These are phyloP conservation scores for Penicillium palitans DNA, from an alignment of 2,329 filamentous ascomycete genomes.

Conservation along the genomic window DNA sequence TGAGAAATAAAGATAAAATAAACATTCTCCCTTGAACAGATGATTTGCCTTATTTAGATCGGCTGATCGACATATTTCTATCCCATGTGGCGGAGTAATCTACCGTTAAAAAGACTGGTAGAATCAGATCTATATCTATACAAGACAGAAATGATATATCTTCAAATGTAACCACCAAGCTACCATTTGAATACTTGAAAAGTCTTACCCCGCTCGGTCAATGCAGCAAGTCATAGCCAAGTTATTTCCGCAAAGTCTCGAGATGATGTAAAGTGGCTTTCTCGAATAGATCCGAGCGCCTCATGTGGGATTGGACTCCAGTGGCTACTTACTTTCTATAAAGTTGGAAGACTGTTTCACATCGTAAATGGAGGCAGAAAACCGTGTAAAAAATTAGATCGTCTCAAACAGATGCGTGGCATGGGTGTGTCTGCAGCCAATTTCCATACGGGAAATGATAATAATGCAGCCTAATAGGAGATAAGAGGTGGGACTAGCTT, in stretches of 20 bases:
- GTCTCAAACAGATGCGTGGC: neutral
- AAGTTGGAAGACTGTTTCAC: neutral
- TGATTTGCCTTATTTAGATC: neutral
- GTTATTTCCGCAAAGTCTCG: neutral
- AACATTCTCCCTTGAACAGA: neutral
- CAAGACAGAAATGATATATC: neutral
- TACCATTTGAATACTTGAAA: neutral
- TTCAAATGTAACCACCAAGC: neutral
- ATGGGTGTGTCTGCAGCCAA: neutral
- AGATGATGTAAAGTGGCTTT: slow-evolving; percentile 15
- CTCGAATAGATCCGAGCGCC: slow-evolving; percentile 10
- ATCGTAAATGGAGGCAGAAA: neutral
- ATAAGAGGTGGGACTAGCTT: slow-evolving; percentile 1
- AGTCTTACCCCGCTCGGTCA: slow-evolving; percentile 4
- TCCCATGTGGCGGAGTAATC: neutral
- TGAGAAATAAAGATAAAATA: neutral
- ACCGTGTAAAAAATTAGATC: neutral
- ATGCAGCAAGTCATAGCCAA: neutral
- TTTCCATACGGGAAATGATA: neutral
- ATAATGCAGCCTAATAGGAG: neutral
- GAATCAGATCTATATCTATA: slow-evolving; percentile 5
- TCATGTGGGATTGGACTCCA: slow-evolving; percentile 7
- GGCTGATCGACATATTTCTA: slow-evolving; percentile 1
- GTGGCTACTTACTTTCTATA: neutral
- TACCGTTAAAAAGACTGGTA: neutral